phyloP scores from a whole-genome alignment of 2,329 filamentous ascomycete species.

The Thielaviopsis populi region DNA sequence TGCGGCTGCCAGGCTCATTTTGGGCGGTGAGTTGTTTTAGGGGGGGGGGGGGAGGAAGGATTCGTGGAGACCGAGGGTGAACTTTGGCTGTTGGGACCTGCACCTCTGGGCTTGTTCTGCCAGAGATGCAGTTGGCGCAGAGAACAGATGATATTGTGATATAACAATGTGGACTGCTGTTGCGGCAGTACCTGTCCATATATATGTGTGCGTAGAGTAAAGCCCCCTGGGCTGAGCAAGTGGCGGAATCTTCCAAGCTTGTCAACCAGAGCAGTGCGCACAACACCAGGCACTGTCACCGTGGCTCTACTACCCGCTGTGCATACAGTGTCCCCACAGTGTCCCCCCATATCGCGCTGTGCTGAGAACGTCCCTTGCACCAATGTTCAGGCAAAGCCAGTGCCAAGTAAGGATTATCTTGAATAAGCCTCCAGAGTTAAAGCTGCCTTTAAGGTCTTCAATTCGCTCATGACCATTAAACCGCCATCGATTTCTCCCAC shows the following conservation, averaged over 20 bases:
- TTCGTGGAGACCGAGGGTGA: neutral
- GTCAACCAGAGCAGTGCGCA: neutral
- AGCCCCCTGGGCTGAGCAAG: neutral
- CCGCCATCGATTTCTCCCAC: neutral
- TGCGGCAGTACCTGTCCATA: neutral
- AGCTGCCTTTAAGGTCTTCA: neutral
- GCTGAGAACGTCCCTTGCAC: constrained; percentile 2
- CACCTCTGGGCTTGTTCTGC: too few species aligned
- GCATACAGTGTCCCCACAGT: constrained; percentile 1
- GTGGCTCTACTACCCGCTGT: too few species aligned
- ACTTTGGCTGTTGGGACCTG: neutral
- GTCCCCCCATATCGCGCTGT: neutral
- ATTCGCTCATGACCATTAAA: neutral
- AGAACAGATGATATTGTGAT: too few species aligned
- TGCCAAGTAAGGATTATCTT: neutral
- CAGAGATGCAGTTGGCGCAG: neutral
- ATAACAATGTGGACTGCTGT: too few species aligned
- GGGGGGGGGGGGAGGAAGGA: neutral
- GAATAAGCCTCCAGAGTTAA: constrained; percentile 6
- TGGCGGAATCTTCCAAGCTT: neutral
- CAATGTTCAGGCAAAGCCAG: neutral
- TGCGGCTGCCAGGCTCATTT: neutral
- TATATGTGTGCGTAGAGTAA: neutral
- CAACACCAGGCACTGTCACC: neutral
- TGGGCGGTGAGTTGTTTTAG: neutral